These are phyloP conservation scores for Spinellus fusiger DNA, from an alignment of 192 early-diverging fungal genomes.

Conservation along the genomic window DNA sequence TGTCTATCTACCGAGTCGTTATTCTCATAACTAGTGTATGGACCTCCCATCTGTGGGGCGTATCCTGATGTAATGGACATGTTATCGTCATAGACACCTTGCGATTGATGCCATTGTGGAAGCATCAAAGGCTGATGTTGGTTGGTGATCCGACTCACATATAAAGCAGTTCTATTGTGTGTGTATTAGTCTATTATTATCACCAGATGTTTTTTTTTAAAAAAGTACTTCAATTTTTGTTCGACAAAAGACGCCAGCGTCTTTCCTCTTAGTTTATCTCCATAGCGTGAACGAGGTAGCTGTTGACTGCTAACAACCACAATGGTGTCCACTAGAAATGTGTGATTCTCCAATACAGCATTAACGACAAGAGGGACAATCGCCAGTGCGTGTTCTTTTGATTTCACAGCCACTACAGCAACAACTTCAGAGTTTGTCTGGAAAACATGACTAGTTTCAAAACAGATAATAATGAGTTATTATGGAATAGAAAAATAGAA, in stretches of 20 bases:
- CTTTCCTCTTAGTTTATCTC: constrained; percentile 13
- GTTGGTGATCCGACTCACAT: constrained; percentile 29
- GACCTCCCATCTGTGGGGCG: background rate
- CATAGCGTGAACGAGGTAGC: constrained; percentile 9
- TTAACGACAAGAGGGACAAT: constrained; percentile 11
- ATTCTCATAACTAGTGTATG: background rate
- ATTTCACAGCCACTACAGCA: constrained; percentile 11
- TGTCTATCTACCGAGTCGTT: background rate
- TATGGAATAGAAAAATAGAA: no score
- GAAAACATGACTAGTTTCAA: constrained; percentile 1
- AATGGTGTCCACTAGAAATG: constrained; percentile 9
- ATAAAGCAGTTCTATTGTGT: constrained; percentile 11
- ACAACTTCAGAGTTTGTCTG: constrained; percentile 3
- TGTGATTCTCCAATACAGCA: constrained; percentile 4
- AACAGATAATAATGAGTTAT: background rate
- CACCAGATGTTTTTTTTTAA: background rate
- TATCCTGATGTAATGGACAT: constrained; percentile 8
- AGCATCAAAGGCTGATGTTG: constrained; percentile 21
- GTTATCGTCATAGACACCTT: constrained; percentile 13
- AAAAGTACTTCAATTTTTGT: constrained; percentile 2
- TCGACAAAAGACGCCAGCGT: constrained; percentile 5
- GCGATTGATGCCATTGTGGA: constrained; percentile 22
- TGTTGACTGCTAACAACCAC: constrained; percentile 6
- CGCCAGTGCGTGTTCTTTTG: constrained; percentile 2
- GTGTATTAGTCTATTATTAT: background rate